These are phyloP conservation scores for Saccharomycopsis lassenensis DNA, from an alignment of 805 yeast species.

Conservation along the genomic window DNA sequence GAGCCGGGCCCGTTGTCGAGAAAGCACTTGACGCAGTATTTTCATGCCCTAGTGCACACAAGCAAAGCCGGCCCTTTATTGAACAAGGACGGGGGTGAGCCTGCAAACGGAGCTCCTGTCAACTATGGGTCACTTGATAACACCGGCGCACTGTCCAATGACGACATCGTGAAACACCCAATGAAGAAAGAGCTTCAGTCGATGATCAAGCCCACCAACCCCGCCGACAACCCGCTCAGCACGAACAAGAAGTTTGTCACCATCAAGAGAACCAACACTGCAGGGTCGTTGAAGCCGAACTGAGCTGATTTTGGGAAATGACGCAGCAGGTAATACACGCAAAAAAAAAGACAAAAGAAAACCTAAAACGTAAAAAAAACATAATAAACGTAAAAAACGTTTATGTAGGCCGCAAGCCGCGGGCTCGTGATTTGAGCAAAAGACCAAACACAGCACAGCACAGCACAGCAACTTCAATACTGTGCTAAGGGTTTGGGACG, in stretches of 20 bases:
- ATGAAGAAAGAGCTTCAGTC: slow-evolving; percentile 2
- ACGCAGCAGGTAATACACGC: no score
- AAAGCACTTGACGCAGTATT: slow-evolving; percentile 55
- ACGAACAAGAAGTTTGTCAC: slow-evolving; percentile 57
- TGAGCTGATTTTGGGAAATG: no score
- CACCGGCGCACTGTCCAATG: slow-evolving; percentile 1
- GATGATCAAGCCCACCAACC: slow-evolving; percentile 31
- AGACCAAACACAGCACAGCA: no score
- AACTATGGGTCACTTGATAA: slow-evolving; percentile 2
- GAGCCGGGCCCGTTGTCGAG: slow-evolving; percentile 69
- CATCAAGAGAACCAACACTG: slow-evolving; percentile 39
- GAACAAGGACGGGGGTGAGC: background rate
- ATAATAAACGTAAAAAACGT: no score
- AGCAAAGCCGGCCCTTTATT: no score
- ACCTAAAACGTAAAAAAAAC: no score
- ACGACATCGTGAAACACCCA: slow-evolving; percentile 7
- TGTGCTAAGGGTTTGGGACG: no score
- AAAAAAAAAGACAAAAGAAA: no score
- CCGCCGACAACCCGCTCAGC: slow-evolving; percentile 60
- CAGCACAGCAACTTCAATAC: no score
- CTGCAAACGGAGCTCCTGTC: background rate
- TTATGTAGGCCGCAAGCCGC: no score
- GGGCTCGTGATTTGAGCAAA: no score
- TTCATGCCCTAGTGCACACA: slow-evolving; percentile 49
- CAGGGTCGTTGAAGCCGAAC: no score